Evolutionary conservation across 352 stramenopile genomes (phyloP).

Genomic region (Pythium periplocum): DNA sequence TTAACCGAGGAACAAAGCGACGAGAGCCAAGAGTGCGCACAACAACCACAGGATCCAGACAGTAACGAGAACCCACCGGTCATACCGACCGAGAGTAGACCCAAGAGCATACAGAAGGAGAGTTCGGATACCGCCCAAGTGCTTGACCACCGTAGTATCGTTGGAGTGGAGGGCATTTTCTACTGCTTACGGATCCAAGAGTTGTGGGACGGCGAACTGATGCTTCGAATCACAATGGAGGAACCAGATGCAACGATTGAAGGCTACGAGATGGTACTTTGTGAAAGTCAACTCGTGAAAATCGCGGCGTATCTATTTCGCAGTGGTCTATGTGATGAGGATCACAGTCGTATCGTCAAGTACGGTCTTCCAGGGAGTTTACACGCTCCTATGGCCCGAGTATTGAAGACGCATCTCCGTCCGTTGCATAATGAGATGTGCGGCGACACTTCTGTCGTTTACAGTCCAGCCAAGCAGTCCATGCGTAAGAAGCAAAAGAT

Average conservation of each 20-base stretch:
- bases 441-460: too few species aligned
- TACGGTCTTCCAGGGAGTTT: constrained; percentile 23
- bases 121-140: constrained; percentile 6
- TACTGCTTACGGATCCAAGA: constrained; percentile 60
- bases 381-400: constrained; percentile 19
- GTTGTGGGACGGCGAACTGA: constrained; percentile 57
- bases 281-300: constrained; percentile 25
- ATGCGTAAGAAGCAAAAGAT: too few species aligned
- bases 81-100: too few species aligned
- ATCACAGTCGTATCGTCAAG: constrained; percentile 17
- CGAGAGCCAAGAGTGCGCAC: background rate
- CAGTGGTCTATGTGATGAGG: constrained; percentile 10
- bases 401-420: constrained; percentile 24
- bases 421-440: background rate
- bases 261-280: constrained; percentile 25
- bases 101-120: too few species aligned
- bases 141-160: constrained; percentile 48
- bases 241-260: constrained; percentile 34
- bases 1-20: background rate
- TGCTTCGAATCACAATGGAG: constrained; percentile 50
- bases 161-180: constrained; percentile 38
- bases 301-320: constrained; percentile 29
- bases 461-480: too few species aligned
- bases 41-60: background rate
- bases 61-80: too few species aligned